phyloP scores from a whole-genome alignment of 345 rosid species.

The Pistacia integerrima region DNA sequence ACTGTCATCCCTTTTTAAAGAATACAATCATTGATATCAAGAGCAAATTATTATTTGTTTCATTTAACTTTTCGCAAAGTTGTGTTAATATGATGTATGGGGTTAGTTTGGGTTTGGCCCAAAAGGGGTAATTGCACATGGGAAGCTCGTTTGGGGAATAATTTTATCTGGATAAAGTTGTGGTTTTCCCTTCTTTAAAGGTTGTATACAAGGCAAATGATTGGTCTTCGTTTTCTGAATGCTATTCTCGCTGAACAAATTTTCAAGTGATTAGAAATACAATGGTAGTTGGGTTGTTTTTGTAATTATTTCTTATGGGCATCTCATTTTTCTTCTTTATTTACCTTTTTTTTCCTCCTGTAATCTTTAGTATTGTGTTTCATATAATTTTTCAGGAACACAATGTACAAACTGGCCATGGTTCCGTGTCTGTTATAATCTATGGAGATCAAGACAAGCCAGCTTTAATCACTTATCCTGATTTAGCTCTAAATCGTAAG shows the following conservation, averaged over 20 bases:
- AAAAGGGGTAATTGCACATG: slow-evolving; percentile 54
- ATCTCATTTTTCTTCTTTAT: slow-evolving; percentile 15
- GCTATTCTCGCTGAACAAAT: slow-evolving; percentile 19
- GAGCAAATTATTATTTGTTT: slow-evolving; percentile 26
- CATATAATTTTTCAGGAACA: slow-evolving; percentile 58
- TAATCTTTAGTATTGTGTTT: slow-evolving; percentile 5
- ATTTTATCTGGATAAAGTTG: slow-evolving; percentile 22
- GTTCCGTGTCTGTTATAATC: slow-evolving; percentile 83
- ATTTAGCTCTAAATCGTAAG: slow-evolving; percentile 84
- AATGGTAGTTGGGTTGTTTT: slow-evolving; percentile 23
- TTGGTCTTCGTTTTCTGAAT: slow-evolving; percentile 22
- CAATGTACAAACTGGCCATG: slow-evolving; percentile 65
- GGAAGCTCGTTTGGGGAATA: slow-evolving; percentile 41
- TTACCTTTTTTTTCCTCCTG: neutral
- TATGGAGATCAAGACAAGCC: slow-evolving; percentile 88
- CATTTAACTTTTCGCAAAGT: slow-evolving; percentile 11
- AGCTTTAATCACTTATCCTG: slow-evolving; percentile 86
- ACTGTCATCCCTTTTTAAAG: slow-evolving; percentile 41
- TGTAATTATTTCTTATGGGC: neutral
- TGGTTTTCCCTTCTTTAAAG: slow-evolving; percentile 12
- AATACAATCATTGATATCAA: slow-evolving; percentile 48
- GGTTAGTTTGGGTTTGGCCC: slow-evolving; percentile 21
- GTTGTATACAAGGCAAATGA: slow-evolving; percentile 19
- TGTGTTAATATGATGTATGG: slow-evolving; percentile 18
- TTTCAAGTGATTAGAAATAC: slow-evolving; percentile 17